Conservation (phyloP, 306 rosid genomes). For the Argentina anserina region DNA sequence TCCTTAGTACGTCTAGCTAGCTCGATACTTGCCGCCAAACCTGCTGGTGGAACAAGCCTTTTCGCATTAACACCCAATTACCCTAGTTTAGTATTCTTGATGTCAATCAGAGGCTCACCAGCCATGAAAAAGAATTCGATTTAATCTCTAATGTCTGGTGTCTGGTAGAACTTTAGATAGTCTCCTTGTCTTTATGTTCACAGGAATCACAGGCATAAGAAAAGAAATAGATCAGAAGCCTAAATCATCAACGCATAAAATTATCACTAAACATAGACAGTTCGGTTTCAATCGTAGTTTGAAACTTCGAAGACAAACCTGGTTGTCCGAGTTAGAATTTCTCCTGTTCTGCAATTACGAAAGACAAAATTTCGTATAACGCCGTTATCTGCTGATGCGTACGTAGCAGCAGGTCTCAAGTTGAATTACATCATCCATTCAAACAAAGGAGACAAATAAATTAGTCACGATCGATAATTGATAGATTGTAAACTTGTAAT, state of each 20-base stretch:
- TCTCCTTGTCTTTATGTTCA: background rate
- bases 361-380: slow-evolving; percentile 79
- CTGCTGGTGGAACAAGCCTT: background rate
- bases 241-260: background rate
- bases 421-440: slow-evolving; percentile 30
- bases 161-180: background rate
- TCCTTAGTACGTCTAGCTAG: too few relatives aligned
- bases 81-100: background rate
- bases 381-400: slow-evolving; percentile 68
- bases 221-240: too few relatives aligned
- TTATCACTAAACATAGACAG: background rate
- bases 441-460: background rate
- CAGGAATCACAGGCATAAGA: too few relatives aligned
- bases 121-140: background rate
- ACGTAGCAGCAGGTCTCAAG: slow-evolving; percentile 62
- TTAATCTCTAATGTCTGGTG: background rate
- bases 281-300: background rate
- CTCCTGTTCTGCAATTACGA: slow-evolving; percentile 63
- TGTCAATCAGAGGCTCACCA: background rate
- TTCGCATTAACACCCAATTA: background rate
- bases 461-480: too few relatives aligned
- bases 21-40: too few relatives aligned
- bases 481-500: too few relatives aligned
- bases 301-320: slow-evolving; percentile 47
- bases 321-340: slow-evolving; percentile 56